Conservation (phyloP, 305 asterid species). For the Rubia peregrina region DNA sequence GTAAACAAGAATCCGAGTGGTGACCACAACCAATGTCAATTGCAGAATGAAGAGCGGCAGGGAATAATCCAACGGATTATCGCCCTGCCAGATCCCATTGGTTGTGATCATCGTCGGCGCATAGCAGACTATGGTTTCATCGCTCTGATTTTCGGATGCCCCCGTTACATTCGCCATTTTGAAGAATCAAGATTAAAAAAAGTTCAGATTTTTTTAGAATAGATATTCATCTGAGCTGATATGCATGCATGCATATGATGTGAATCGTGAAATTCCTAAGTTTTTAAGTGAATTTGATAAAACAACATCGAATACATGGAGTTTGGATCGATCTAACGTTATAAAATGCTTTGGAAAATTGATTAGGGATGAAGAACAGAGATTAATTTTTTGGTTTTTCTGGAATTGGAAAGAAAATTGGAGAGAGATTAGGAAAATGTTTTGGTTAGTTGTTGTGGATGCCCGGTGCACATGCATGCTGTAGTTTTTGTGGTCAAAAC, state of each 20-base stretch:
- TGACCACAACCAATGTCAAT: conserved; percentile 52
- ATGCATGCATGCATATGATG: conserved; percentile 1
- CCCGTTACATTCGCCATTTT: conserved; percentile 13
- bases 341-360: not conserved
- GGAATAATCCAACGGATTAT: conserved; percentile 80
- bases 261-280: not conserved
- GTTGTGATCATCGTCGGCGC: conserved; percentile 88
- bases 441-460: conserved; percentile 28
- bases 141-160: conserved; percentile 18
- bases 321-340: not conserved
- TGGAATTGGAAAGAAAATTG: conserved; percentile 1
- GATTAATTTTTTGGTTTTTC: not conserved
- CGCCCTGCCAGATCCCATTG: conserved; percentile 87
- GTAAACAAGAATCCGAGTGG: conserved; percentile 66
- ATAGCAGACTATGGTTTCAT: conserved; percentile 62
- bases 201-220: not conserved
- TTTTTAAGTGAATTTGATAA: not conserved
- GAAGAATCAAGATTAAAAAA: not conserved
- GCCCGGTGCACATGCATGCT: conserved; percentile 27
- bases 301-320: not conserved
- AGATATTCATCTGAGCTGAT: not conserved
- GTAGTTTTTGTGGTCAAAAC: conserved; percentile 27
- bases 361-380: not conserved
- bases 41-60: conserved; percentile 78
- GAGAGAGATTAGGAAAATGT: not conserved